Percentiles rank a stretch among this genome's conserved stretches.
Conservation (phyloP, 805 yeast genomes). For the Soucietia sequanensis region DNA sequence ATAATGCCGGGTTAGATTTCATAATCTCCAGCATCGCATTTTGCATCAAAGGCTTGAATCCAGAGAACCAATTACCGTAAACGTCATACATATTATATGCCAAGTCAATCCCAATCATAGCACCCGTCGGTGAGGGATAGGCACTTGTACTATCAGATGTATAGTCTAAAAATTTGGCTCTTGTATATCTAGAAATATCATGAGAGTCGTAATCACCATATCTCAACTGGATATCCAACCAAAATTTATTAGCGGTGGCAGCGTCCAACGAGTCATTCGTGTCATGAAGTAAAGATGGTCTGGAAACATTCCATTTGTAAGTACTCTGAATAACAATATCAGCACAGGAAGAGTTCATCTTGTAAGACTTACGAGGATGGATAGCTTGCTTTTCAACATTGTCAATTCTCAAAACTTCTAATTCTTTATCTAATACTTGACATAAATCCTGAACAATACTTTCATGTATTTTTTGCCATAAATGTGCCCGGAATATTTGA, state of each 20-base stretch:
- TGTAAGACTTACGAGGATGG: constrained; percentile 96
- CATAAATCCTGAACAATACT: constrained; percentile 90
- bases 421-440: constrained; percentile 85
- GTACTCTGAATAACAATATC: constrained; percentile 78
- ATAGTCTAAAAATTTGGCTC: constrained; percentile 91
- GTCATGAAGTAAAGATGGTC: constrained; percentile 78
- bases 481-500: constrained; percentile 95
- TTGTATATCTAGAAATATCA: constrained; percentile 88
- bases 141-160: constrained; percentile 81
- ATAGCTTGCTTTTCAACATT: constrained; percentile 86
- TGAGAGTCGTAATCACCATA: constrained; percentile 98
- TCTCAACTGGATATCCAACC: constrained; percentile 93
- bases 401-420: constrained; percentile 80
- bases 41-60: constrained; percentile 83
- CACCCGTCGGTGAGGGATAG: constrained; percentile 93
- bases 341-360: constrained; percentile 94
- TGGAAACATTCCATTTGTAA: constrained; percentile 77
- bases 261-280: constrained; percentile 62
- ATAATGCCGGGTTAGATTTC: constrained; percentile 92
- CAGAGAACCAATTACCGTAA: constrained; percentile 97
- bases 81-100: constrained; percentile 96
- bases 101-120: constrained; percentile 84
- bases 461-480: constrained; percentile 99
- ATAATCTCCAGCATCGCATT: constrained; percentile 90
- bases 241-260: constrained; percentile 66